phyloP scores from a whole-genome alignment of 2,329 filamentous ascomycete species.

The Fusarium phyllophilum region DNA sequence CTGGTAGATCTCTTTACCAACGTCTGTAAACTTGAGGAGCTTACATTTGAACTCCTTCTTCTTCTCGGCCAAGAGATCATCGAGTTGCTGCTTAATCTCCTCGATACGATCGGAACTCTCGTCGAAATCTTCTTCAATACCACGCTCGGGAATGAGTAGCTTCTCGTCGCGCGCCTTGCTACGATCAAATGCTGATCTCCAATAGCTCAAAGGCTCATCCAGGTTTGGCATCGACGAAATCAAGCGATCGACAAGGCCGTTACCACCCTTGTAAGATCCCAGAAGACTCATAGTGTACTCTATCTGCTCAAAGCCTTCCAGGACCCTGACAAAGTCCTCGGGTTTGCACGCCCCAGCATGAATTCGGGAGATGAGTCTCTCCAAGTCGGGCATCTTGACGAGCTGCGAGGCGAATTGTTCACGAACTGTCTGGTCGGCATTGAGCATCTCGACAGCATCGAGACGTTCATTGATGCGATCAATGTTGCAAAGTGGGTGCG shows the following conservation, averaged over 20 bases:
- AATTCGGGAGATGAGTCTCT: slow-evolving; percentile 91
- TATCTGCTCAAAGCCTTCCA: slow-evolving; percentile 98
- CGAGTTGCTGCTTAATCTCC: slow-evolving; percentile 77
- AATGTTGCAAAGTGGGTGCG: slow-evolving; percentile 90
- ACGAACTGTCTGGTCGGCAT: slow-evolving; percentile 81
- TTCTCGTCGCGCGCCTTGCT: slow-evolving; percentile 80
- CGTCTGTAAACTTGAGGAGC: slow-evolving; percentile 79
- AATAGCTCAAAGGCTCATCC: slow-evolving; percentile 76
- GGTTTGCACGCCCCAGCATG: slow-evolving; percentile 91
- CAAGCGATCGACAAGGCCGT: slow-evolving; percentile 85
- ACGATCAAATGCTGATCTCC: slow-evolving; percentile 93
- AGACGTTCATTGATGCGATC: slow-evolving; percentile 90
- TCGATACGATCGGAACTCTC: slow-evolving; percentile 80
- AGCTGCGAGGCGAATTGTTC: slow-evolving; percentile 91
- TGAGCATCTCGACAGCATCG: slow-evolving; percentile 93
- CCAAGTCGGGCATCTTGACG: slow-evolving; percentile 91
- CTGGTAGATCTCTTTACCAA: slow-evolving; percentile 97
- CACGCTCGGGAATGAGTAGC: slow-evolving; percentile 83
- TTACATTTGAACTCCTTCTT: slow-evolving; percentile 79
- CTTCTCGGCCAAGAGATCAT: slow-evolving; percentile 75
- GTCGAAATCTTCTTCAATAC: slow-evolving; percentile 94
- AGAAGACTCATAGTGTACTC: slow-evolving; percentile 91
- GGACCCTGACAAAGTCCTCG: slow-evolving; percentile 90
- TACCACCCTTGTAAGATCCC: slow-evolving; percentile 76
- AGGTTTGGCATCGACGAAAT: slow-evolving; percentile 89